phyloP scores from a whole-genome alignment of 768 basidiomycete genomes.

The Boletus vinaceobasis region DNA sequence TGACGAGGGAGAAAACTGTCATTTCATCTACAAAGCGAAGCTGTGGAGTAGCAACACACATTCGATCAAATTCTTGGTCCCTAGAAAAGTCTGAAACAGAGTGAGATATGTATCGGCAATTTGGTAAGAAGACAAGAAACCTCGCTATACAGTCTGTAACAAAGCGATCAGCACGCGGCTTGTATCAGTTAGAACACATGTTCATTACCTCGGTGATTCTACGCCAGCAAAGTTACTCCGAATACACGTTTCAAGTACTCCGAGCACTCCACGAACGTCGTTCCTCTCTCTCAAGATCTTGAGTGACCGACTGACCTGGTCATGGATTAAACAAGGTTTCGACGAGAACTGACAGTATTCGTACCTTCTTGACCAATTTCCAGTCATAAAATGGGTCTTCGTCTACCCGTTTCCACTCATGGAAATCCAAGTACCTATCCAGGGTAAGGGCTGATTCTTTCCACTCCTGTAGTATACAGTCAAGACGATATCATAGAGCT shows the following conservation, averaged over 20 bases:
- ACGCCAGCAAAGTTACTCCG: slow-evolving; percentile 91
- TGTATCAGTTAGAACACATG: not conserved
- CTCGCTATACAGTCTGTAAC: slow-evolving; percentile 81
- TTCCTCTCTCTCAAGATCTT: slow-evolving; percentile 65
- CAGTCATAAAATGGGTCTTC: slow-evolving; percentile 93
- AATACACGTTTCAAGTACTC: slow-evolving; percentile 88
- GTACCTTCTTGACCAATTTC: slow-evolving; percentile 75
- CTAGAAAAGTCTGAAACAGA: slow-evolving; percentile 71
- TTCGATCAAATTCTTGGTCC: slow-evolving; percentile 89
- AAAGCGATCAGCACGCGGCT: slow-evolving; percentile 1
- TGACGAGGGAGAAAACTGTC: slow-evolving; percentile 26
- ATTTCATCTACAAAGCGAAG: slow-evolving; percentile 1
- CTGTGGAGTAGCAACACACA: slow-evolving; percentile 39
- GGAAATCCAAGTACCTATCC: slow-evolving; percentile 80
- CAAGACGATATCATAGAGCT: not conserved
- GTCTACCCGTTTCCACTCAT: slow-evolving; percentile 86
- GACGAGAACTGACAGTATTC: not conserved
- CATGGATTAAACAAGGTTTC: not conserved
- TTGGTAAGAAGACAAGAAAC: slow-evolving; percentile 32
- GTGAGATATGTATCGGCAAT: slow-evolving; percentile 9
- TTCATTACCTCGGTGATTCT: slow-evolving; percentile 69
- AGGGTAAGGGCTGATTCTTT: slow-evolving; percentile 72
- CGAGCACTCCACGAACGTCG: slow-evolving; percentile 83
- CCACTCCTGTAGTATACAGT: slow-evolving; percentile 63
- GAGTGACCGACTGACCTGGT: slow-evolving; percentile 73